Percentiles rank a stretch among this genome's conserved stretches.
Conservation (phyloP, 768 basidiomycete genomes). For the Termitomyces sp. region DNA sequence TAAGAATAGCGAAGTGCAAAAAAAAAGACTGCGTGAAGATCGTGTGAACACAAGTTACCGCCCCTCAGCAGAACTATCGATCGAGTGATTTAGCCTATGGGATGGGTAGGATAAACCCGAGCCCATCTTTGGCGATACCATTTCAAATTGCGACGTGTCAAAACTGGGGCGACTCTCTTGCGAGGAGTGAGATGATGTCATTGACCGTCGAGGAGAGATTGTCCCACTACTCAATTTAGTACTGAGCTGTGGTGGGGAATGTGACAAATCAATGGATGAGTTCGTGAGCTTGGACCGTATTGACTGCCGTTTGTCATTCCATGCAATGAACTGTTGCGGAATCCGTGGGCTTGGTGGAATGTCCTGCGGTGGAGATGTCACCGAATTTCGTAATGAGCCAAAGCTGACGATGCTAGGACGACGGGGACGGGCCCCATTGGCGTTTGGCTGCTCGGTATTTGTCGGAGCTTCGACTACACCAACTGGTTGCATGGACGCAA, state of each 20-base stretch:
- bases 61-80: slow-evolving; percentile 16
- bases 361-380: slow-evolving; percentile 33
- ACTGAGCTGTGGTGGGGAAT: slow-evolving; percentile 26
- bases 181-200: slow-evolving; percentile 41
- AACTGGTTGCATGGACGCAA: slow-evolving; percentile 6
- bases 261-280: slow-evolving; percentile 31
- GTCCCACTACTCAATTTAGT: slow-evolving; percentile 22
- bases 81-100: slow-evolving; percentile 42
- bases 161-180: slow-evolving; percentile 49
- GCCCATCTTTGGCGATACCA: slow-evolving; percentile 50
- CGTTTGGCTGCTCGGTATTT: slow-evolving; percentile 35
- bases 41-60: not conserved
- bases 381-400: slow-evolving; percentile 33
- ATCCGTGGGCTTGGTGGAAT: slow-evolving; percentile 65
- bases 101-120: slow-evolving; percentile 55
- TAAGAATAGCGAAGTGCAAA: not conserved
- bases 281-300: slow-evolving; percentile 30
- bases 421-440: slow-evolving; percentile 31
- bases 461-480: slow-evolving; percentile 28
- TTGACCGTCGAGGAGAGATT: slow-evolving; percentile 32
- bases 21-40: not conserved
- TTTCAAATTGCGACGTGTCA: slow-evolving; percentile 67
- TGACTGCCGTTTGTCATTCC: slow-evolving; percentile 25
- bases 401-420: slow-evolving; percentile 48
- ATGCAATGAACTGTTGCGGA: slow-evolving; percentile 44